phyloP scores from a whole-genome alignment of 2,329 filamentous ascomycete genomes.

The Sporothrix curviconia region DNA sequence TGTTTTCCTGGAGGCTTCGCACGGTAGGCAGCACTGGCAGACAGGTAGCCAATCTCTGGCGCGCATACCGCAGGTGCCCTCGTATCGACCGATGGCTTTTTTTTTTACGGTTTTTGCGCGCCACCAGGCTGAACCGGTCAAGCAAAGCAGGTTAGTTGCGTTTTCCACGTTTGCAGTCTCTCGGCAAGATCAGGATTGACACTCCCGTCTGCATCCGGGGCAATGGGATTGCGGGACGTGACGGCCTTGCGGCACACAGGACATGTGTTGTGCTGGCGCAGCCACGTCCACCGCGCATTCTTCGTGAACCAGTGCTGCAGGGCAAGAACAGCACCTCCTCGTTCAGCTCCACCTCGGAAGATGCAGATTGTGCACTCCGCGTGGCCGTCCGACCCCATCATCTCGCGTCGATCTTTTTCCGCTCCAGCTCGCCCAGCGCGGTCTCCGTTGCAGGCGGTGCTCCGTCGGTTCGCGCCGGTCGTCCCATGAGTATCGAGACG shows the following conservation, averaged over 20 bases:
- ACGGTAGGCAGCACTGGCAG: no score
- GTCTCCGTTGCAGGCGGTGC: constrained; percentile 72
- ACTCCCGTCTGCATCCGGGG: no score
- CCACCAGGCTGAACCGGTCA: no score
- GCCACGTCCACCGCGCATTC: constrained; percentile 75
- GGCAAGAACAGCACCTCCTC: constrained; percentile 72
- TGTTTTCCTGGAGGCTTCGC: no score
- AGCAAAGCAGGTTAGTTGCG: no score
- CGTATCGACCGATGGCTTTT: no score
- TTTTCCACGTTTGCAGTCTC: no score
- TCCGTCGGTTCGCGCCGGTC: constrained; percentile 67
- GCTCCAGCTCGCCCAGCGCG: constrained; percentile 67
- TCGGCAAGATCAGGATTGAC: no score
- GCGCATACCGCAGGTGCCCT: no score
- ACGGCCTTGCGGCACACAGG: constrained; percentile 67
- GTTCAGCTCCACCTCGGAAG: constrained; percentile 66
- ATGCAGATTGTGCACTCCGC: constrained; percentile 95
- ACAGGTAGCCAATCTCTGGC: no score
- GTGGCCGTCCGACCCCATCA: constrained; percentile 60
- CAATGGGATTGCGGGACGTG: constrained; percentile 31
- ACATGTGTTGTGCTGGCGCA: constrained; percentile 87
- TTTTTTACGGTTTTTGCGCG: no score
- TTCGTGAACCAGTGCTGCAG: constrained; percentile 92
- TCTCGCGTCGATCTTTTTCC: constrained; percentile 62
- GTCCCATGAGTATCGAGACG: constrained; percentile 79